Evolutionary conservation across 1,284 basidiomycete genomes (phyloP).

Genomic region (Ceratobasidium sp.): DNA sequence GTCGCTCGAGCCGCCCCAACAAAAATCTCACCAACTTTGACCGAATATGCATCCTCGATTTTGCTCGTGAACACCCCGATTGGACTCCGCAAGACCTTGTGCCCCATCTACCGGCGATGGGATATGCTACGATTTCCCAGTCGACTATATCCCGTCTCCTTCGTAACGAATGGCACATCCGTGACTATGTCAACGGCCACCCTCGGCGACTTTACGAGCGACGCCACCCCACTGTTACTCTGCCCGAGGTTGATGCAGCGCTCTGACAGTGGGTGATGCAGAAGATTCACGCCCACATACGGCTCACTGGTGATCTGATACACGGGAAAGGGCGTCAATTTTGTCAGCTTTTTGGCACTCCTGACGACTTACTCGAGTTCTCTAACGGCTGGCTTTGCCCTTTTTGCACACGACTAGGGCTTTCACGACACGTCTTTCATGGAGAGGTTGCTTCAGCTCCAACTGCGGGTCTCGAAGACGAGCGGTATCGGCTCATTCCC

Average conservation of each 20-base stretch:
- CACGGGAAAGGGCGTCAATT: conserved; percentile 5
- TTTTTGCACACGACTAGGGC: not conserved
- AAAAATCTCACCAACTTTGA: not conserved
- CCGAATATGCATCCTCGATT: not conserved
- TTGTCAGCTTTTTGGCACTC: conserved; percentile 9
- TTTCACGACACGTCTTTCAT: conserved; percentile 53
- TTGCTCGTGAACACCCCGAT: not conserved
- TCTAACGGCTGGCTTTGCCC: conserved; percentile 1
- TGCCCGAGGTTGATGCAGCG: not conserved
- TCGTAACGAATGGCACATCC: not conserved
- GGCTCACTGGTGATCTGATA: not conserved
- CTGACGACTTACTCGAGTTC: not conserved
- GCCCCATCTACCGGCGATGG: not conserved
- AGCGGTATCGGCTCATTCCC: not conserved
- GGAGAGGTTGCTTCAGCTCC: conserved; percentile 38
- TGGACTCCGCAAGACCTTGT: not conserved
- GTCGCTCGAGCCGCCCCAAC: too few species aligned
- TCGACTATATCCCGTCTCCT: not conserved
- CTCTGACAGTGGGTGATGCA: not conserved
- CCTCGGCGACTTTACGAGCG: not conserved
- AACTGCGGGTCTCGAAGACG: not conserved
- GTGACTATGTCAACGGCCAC: not conserved
- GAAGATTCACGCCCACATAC: too few species aligned
- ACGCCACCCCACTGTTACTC: not conserved
- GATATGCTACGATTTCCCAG: not conserved